phyloP scores from a whole-genome alignment of 2,329 filamentous ascomycete species.

The Cordyceps javanica region DNA sequence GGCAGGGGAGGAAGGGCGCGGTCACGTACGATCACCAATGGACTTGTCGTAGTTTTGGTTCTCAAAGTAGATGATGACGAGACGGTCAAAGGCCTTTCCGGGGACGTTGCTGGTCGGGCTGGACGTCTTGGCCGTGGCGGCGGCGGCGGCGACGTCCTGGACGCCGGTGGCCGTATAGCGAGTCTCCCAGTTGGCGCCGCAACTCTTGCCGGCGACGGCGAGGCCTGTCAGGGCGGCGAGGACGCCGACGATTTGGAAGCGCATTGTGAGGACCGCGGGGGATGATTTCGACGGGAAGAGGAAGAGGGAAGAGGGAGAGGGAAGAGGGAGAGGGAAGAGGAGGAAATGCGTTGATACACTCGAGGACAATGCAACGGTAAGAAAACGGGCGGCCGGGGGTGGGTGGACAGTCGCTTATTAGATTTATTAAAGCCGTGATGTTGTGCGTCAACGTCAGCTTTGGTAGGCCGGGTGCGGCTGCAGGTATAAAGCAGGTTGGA shows the following conservation, averaged over 20 bases:
- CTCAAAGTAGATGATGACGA: constrained; percentile 70
- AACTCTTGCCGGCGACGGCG: constrained; percentile 18
- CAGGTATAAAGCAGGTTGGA: too few relatives aligned
- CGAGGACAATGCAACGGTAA: too few relatives aligned
- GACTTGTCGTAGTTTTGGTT: constrained; percentile 66
- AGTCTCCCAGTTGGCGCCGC: constrained; percentile 27
- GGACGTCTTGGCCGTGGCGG: constrained; percentile 53
- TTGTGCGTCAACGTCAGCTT: background rate
- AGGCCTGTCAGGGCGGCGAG: constrained; percentile 23
- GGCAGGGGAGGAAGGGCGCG: too few relatives aligned
- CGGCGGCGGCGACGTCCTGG: constrained; percentile 46
- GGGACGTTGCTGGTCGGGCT: constrained; percentile 58
- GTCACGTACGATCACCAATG: constrained; percentile 49
- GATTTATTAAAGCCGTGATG: too few relatives aligned
- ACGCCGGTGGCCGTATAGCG: constrained; percentile 46
- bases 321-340: background rate
- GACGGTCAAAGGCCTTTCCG: constrained; percentile 67
- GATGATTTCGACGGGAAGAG: too few relatives aligned
- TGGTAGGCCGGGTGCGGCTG: background rate
- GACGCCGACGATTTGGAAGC: constrained; percentile 12
- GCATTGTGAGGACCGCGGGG: constrained; percentile 8
- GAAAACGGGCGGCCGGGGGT: too few relatives aligned
- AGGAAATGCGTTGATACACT: too few relatives aligned
- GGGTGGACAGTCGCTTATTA: too few relatives aligned
- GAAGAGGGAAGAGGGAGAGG: background rate